Percentiles rank a stretch among this genome's conserved stretches.
These are phyloP conservation scores for Xylariaceae sp. DNA, from an alignment of 2,329 filamentous ascomycete genomes.

Conservation along the genomic window DNA sequence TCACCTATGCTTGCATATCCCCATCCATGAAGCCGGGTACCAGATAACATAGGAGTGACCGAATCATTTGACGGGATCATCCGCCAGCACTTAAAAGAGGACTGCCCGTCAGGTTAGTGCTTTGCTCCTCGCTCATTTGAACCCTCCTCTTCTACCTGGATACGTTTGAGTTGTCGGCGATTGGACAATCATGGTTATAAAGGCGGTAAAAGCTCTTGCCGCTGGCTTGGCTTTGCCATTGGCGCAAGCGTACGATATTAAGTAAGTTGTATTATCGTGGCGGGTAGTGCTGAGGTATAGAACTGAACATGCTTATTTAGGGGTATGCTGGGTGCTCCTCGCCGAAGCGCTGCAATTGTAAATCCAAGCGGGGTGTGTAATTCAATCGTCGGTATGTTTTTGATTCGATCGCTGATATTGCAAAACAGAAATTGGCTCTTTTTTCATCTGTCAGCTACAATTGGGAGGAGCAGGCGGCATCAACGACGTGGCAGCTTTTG, in stretches of 20 bases:
- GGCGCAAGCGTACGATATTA: constrained; percentile 7
- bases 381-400: neutral
- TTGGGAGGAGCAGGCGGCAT: constrained; percentile 5
- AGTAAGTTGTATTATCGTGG: constrained; percentile 2
- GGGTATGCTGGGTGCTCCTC: constrained; percentile 16
- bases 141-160: no score
- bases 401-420: neutral
- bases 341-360: constrained; percentile 12
- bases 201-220: constrained; percentile 4
- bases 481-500: constrained; percentile 14
- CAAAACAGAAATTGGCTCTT: constrained; percentile 9
- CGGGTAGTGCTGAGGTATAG: neutral
- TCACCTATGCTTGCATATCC: no score
- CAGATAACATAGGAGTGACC: no score
- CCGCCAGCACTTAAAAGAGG: no score
- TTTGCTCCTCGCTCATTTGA: no score
- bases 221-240: constrained; percentile 10
- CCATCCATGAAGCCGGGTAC: no score
- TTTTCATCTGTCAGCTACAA: constrained; percentile 13
- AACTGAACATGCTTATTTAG: constrained; percentile 5
- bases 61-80: no score
- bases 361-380: constrained; percentile 14
- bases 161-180: no score
- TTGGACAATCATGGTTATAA: constrained; percentile 11
- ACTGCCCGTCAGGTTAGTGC: no score